Percentiles rank a stretch among this genome's conserved stretches.
phyloP scores from a whole-genome alignment of 192 early-diverging fungal genomes.

The Glomus cerebriforme region DNA sequence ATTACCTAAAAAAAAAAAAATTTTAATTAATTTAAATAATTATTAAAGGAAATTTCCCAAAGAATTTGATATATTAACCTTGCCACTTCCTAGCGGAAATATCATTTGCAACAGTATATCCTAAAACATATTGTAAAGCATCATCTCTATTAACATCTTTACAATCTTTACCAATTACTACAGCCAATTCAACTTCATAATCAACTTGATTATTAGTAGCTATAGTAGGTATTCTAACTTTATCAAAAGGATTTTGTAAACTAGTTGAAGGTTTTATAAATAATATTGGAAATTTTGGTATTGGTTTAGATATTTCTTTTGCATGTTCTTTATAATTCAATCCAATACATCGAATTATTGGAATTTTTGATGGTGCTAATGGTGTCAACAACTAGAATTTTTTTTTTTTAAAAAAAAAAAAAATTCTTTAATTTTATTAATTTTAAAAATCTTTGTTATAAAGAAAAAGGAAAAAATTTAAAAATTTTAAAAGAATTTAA shows the following conservation, averaged over 20 bases:
- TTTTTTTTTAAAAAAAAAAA: not conserved
- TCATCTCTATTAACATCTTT: conserved; percentile 51
- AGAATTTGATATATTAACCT: conserved; percentile 13
- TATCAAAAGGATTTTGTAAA: conserved; percentile 47
- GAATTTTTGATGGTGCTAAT: conserved; percentile 36
- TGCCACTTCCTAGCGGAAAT: conserved; percentile 64
- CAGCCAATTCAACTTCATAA: conserved; percentile 64
- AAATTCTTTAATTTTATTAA: conserved; percentile 11
- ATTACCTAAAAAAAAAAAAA: not conserved
- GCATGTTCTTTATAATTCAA: conserved; percentile 64
- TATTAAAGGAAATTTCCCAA: not conserved
- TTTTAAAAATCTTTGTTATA: not conserved
- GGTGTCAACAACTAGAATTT: conserved; percentile 50
- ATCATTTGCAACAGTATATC: conserved; percentile 64
- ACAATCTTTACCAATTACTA: conserved; percentile 60
- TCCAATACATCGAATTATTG: conserved; percentile 56
- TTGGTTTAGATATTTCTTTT: conserved; percentile 50
- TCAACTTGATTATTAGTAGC: conserved; percentile 56
- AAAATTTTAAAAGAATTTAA: not conserved
- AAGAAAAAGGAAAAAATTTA: not conserved
- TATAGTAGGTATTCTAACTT: conserved; percentile 51
- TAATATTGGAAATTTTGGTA: conserved; percentile 55
- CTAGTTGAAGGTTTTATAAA: conserved; percentile 57
- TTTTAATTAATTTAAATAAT: not conserved
- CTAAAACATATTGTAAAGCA: conserved; percentile 55